phyloP scores from a whole-genome alignment of 208 protist species.

The Crithidia brevicula region DNA sequence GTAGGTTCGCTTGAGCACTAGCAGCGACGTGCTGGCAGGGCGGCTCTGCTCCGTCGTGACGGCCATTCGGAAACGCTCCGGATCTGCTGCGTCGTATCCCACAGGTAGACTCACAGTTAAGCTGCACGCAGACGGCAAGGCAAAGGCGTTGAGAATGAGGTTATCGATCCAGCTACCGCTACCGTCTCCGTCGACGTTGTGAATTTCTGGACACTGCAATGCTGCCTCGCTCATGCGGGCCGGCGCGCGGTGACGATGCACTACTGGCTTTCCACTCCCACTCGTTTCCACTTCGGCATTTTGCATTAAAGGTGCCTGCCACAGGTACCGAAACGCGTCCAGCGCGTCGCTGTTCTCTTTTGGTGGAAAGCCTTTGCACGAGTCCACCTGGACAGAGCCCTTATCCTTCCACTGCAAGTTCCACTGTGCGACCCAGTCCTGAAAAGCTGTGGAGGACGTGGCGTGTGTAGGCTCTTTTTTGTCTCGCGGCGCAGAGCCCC shows the following conservation, averaged over 20 bases:
- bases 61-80: constrained; percentile 67
- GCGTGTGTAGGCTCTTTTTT: neutral
- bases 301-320: neutral
- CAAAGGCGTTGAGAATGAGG: neutral
- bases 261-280: neutral
- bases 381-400: constrained; percentile 2
- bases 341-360: neutral
- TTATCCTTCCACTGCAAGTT: constrained; percentile 6
- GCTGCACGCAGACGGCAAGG: neutral
- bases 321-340: constrained; percentile 10
- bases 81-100: constrained; percentile 52
- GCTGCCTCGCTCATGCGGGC: too few relatives aligned
- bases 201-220: too few relatives aligned
- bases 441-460: neutral
- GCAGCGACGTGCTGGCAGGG: constrained; percentile 17
- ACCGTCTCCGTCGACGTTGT: neutral
- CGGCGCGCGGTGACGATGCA: constrained; percentile 3
- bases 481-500: too few relatives aligned
- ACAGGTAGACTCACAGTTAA: constrained; percentile 47
- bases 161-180: neutral
- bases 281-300: neutral
- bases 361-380: neutral
- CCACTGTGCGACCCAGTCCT: constrained; percentile 11
- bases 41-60: constrained; percentile 30
- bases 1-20: constrained; percentile 24